phyloP scores from a whole-genome alignment of 1,139 yeast species.

The Diutina mesorugosa region DNA sequence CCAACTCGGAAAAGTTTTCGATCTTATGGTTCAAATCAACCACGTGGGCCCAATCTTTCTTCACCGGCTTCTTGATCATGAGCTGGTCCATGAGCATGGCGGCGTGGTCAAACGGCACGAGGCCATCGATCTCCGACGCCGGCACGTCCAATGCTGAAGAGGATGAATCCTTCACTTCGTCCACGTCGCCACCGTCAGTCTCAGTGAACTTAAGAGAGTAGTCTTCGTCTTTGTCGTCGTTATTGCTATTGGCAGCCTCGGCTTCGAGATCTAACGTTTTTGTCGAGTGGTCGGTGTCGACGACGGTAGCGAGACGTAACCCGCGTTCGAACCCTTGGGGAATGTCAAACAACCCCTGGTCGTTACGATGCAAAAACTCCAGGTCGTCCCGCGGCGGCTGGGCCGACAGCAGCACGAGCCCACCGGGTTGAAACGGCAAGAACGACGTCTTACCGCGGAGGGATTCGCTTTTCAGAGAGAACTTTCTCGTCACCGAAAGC shows the following conservation, averaged over 20 bases:
- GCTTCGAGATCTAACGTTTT: slow-evolving; percentile 61
- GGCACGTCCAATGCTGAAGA: slow-evolving; percentile 86
- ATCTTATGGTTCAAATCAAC: slow-evolving; percentile 78
- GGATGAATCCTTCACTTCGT: slow-evolving; percentile 79
- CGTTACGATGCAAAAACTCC: slow-evolving; percentile 49
- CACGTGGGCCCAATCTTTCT: slow-evolving; percentile 71
- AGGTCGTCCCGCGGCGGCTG: slow-evolving; percentile 17
- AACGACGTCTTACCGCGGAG: slow-evolving; percentile 62
- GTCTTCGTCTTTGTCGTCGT: slow-evolving; percentile 15
- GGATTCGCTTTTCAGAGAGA: slow-evolving; percentile 47
- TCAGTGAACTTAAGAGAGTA: slow-evolving; percentile 7
- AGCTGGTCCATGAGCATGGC: slow-evolving; percentile 84
- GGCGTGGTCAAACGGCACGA: slow-evolving; percentile 80
- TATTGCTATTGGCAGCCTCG: slow-evolving; percentile 22
- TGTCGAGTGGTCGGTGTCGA: slow-evolving; percentile 40
- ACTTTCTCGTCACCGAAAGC: slow-evolving; percentile 56
- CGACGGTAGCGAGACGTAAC: slow-evolving; percentile 16
- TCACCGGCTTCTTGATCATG: slow-evolving; percentile 40
- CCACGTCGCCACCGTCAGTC: slow-evolving; percentile 11
- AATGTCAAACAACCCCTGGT: slow-evolving; percentile 61
- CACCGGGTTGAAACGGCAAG: slow-evolving; percentile 93
- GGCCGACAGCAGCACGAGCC: slow-evolving; percentile 29
- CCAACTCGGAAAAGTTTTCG: slow-evolving; percentile 73
- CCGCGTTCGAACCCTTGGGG: slow-evolving; percentile 83
- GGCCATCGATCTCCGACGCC: slow-evolving; percentile 38